Evolutionary conservation across 1,284 basidiomycete species (phyloP).

Genomic region (Malassezia sp.): DNA sequence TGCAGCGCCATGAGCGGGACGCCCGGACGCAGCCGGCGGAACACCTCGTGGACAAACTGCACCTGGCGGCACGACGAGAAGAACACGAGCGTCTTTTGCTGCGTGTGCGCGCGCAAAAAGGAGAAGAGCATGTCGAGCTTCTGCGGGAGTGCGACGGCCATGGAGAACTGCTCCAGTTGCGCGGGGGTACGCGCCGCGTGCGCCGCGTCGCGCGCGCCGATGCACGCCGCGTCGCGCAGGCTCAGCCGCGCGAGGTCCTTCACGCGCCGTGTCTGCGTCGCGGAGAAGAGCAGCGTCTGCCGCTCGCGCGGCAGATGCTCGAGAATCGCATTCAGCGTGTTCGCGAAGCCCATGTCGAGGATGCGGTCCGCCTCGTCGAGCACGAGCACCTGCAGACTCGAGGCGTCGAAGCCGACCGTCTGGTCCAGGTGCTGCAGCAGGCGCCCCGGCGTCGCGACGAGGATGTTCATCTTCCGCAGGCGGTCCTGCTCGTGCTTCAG

Average conservation of each 20-base stretch:
- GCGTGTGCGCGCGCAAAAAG: slow-evolving; percentile 87
- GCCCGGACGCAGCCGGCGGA: slow-evolving; percentile 88
- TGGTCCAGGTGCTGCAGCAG: slow-evolving; percentile 96
- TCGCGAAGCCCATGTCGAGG: slow-evolving; percentile 87
- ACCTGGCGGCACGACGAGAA: slow-evolving; percentile 84
- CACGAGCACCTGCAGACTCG: slow-evolving; percentile 82
- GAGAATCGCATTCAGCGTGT: slow-evolving; percentile 77
- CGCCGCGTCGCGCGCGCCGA: slow-evolving; percentile 51
- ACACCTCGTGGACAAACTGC: slow-evolving; percentile 82
- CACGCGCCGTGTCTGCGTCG: slow-evolving; percentile 86
- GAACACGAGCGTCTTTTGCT: slow-evolving; percentile 85
- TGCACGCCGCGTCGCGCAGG: slow-evolving; percentile 67
- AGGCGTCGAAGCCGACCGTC: slow-evolving; percentile 83
- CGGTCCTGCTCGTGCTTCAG: slow-evolving; percentile 74
- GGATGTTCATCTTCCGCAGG: slow-evolving; percentile 84
- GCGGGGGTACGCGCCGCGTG: slow-evolving; percentile 52
- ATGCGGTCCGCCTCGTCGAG: slow-evolving; percentile 95
- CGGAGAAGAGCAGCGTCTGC: slow-evolving; percentile 91
- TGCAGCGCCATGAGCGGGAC: slow-evolving; percentile 80
- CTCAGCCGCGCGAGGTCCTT: slow-evolving; percentile 79
- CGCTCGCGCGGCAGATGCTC: slow-evolving; percentile 56
- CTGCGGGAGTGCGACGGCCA: slow-evolving; percentile 67
- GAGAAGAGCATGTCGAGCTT: slow-evolving; percentile 88
- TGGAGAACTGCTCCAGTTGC: slow-evolving; percentile 80
- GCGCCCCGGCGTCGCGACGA: slow-evolving; percentile 89